These are phyloP conservation scores for Penicillium sp. DNA, from an alignment of 2,329 filamentous ascomycete genomes.

Conservation along the genomic window DNA sequence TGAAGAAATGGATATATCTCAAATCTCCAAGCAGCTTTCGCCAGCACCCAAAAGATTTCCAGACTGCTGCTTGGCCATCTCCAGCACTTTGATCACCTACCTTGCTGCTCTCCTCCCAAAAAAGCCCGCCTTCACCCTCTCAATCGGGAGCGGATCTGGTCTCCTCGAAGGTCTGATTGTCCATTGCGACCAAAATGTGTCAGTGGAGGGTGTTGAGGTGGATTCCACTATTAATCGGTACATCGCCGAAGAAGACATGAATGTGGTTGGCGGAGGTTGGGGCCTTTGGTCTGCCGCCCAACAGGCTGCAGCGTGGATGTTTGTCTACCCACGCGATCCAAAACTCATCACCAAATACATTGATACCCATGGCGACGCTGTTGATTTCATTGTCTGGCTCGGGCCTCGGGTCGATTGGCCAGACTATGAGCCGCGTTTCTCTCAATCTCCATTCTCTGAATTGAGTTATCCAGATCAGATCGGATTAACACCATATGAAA, in stretches of 20 bases:
- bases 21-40: slow-evolving; percentile 15
- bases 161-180: slow-evolving; percentile 49
- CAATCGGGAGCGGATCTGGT: slow-evolving; percentile 52
- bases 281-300: slow-evolving; percentile 43
- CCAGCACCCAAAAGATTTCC: slow-evolving; percentile 23
- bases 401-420: slow-evolving; percentile 31
- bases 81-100: slow-evolving; percentile 20
- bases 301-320: slow-evolving; percentile 48
- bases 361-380: slow-evolving; percentile 17
- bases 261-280: slow-evolving; percentile 46
- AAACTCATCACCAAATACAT: slow-evolving; percentile 48
- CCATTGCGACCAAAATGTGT: slow-evolving; percentile 20
- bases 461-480: slow-evolving; percentile 18
- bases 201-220: slow-evolving; percentile 51
- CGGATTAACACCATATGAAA: slow-evolving; percentile 28
- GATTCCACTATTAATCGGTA: slow-evolving; percentile 45
- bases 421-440: slow-evolving; percentile 31
- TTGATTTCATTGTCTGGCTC: slow-evolving; percentile 30
- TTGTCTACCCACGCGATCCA: slow-evolving; percentile 54
- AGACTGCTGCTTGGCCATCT: slow-evolving; percentile 30
- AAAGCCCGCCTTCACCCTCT: slow-evolving; percentile 36
- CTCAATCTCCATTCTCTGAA: slow-evolving; percentile 18
- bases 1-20: slow-evolving; percentile 16
- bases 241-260: slow-evolving; percentile 42
- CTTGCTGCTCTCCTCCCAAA: slow-evolving; percentile 24